Conservation (phyloP, 2,329 filamentous ascomycete species). For the Diplodia mutila region DNA sequence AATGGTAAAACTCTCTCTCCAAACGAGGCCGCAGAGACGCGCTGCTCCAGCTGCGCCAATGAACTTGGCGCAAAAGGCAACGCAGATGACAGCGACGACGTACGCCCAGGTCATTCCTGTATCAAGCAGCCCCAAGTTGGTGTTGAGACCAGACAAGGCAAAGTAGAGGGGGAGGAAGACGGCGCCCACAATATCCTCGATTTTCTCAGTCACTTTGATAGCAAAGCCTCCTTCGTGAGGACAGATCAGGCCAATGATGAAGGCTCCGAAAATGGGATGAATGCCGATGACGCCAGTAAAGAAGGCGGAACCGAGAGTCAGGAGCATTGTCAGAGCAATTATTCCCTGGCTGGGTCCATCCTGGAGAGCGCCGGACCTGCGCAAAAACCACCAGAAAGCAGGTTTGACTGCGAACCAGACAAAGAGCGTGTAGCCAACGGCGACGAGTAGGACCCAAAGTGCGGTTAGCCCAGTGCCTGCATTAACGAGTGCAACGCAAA, state of each 20-base stretch:
- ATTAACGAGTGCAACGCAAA: constrained; percentile 92
- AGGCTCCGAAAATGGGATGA: constrained; percentile 92
- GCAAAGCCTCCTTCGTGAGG: constrained; percentile 89
- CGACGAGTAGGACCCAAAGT: constrained; percentile 79
- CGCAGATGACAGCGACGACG: constrained; percentile 77
- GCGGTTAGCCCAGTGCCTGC: constrained; percentile 80
- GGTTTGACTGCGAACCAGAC: constrained; percentile 75
- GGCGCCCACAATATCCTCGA: constrained; percentile 85
- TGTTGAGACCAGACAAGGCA: constrained; percentile 85
- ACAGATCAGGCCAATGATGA: constrained; percentile 85
- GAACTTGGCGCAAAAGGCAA: constrained; percentile 86
- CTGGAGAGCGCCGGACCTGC: constrained; percentile 74
- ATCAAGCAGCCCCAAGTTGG: constrained; percentile 81
- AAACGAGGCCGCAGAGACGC: constrained; percentile 74
- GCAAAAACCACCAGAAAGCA: constrained; percentile 72
- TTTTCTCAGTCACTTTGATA: constrained; percentile 89
- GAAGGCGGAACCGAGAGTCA: constrained; percentile 79
- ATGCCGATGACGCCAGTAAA: constrained; percentile 91
- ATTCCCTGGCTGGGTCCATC: constrained; percentile 87
- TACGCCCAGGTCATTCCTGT: constrained; percentile 87
- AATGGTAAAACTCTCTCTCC: constrained; percentile 88
- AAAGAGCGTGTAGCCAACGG: constrained; percentile 75
- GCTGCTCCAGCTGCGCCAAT: constrained; percentile 80
- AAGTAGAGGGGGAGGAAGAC: constrained; percentile 92
- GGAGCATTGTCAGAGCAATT: constrained; percentile 78